These are phyloP conservation scores for Mycosphaerella sp. DNA, from an alignment of 2,329 filamentous ascomycete genomes.

Conservation along the genomic window DNA sequence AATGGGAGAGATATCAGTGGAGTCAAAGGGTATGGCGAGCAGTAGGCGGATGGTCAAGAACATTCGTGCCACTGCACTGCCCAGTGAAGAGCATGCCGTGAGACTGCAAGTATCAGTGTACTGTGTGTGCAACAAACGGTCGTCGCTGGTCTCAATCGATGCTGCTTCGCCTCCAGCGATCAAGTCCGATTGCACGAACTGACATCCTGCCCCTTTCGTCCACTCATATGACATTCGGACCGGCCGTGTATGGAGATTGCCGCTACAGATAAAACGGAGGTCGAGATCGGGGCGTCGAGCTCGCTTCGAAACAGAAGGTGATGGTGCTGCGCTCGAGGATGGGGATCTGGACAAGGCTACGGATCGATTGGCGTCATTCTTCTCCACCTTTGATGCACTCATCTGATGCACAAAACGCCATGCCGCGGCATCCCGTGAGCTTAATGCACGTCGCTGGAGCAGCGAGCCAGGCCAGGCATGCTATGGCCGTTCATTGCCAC, in stretches of 20 bases:
- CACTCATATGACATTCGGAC: too few relatives aligned
- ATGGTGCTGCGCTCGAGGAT: not conserved
- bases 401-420: not conserved
- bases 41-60: not conserved
- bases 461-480: not conserved
- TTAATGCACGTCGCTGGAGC: not conserved
- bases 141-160: too few relatives aligned
- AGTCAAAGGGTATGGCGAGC: slow-evolving; percentile 19
- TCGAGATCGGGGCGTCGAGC: not conserved
- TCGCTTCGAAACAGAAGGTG: not conserved
- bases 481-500: not conserved
- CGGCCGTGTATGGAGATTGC: too few relatives aligned
- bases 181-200: too few relatives aligned
- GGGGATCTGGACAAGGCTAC: not conserved
- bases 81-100: too few relatives aligned
- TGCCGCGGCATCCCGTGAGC: not conserved
- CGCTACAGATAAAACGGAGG: not conserved
- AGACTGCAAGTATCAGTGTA: too few relatives aligned
- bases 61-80: too few relatives aligned
- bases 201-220: too few relatives aligned
- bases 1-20: slow-evolving; percentile 19
- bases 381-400: not conserved
- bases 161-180: too few relatives aligned
- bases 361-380: not conserved
- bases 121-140: too few relatives aligned